A percentile compares a stretch with the other conserved stretches of the same genome.
phyloP scores from a whole-genome alignment of 805 yeast species.

The Cyberlindnera americana region DNA sequence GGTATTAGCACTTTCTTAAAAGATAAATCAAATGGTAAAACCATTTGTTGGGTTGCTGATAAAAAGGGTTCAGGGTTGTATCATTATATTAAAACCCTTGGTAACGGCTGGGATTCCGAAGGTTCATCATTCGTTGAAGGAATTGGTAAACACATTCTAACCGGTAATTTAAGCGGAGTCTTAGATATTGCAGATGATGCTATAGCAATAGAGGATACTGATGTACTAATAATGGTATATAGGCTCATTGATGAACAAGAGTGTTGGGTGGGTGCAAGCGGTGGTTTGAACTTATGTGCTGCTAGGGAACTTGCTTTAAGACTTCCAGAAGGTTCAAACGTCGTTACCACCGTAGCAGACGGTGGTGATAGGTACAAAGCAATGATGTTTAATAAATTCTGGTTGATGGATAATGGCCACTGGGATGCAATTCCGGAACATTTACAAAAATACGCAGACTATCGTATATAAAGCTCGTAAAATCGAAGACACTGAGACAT shows the following conservation, averaged over 20 bases:
- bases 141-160: slow-evolving; percentile 21
- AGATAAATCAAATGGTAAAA: slow-evolving; percentile 34
- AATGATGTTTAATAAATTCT: slow-evolving; percentile 19
- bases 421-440: slow-evolving; percentile 24
- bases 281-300: slow-evolving; percentile 24
- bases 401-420: slow-evolving; percentile 19
- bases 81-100: slow-evolving; percentile 17
- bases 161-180: slow-evolving; percentile 23
- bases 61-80: slow-evolving; percentile 77
- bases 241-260: slow-evolving; percentile 19
- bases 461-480: not conserved
- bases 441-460: slow-evolving; percentile 18
- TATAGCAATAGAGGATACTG: slow-evolving; percentile 16
- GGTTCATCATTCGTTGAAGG: slow-evolving; percentile 26
- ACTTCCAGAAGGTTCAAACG: slow-evolving; percentile 25
- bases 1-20: slow-evolving; percentile 68
- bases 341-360: slow-evolving; percentile 26
- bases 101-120: slow-evolving; percentile 20
- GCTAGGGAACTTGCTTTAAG: slow-evolving; percentile 20
- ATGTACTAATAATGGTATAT: slow-evolving; percentile 20
- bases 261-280: slow-evolving; percentile 23
- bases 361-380: slow-evolving; percentile 23
- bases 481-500: no score
- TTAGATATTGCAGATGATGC: slow-evolving; percentile 22
- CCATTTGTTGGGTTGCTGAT: slow-evolving; percentile 64